These are phyloP conservation scores for Aspergillus sclerotioniger DNA, from an alignment of 495 filamentous ascomycete genomes.

Conservation along the genomic window DNA sequence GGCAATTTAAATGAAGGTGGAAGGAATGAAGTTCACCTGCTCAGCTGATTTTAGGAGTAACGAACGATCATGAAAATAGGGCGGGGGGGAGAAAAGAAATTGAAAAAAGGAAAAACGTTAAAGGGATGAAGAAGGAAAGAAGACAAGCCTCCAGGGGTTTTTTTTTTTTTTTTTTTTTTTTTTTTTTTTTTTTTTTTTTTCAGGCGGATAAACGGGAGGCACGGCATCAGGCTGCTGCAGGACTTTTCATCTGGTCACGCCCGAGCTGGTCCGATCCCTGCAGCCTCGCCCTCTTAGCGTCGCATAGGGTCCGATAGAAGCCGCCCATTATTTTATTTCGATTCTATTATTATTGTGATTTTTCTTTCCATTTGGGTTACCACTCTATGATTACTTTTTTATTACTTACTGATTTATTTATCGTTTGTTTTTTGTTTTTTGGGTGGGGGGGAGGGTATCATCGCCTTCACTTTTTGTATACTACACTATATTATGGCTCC, in stretches of 20 bases:
- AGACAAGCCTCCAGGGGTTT: background rate
- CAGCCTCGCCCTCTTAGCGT: background rate
- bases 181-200: too few species aligned
- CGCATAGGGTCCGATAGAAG: background rate
- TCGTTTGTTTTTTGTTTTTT: too few species aligned
- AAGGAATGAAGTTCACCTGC: background rate
- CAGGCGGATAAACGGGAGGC: background rate
- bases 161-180: too few species aligned
- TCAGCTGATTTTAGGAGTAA: background rate
- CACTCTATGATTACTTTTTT: background rate
- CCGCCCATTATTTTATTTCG: background rate
- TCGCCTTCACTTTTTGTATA: too few species aligned
- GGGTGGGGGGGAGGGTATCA: too few species aligned
- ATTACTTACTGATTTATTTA: too few species aligned
- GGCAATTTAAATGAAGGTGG: background rate
- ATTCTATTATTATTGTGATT: background rate
- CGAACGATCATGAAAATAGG: background rate
- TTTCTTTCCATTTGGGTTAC: too few species aligned
- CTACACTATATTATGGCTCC: too few species aligned
- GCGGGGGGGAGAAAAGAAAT: too few species aligned
- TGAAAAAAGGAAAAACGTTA: background rate
- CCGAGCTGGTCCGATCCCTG: background rate
- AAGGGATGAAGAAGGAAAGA: background rate
- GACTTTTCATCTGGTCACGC: background rate
- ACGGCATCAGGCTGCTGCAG: background rate